These are phyloP conservation scores for Botrytis pseudocinerea DNA, from an alignment of 2,329 filamentous ascomycete genomes.

Conservation along the genomic window DNA sequence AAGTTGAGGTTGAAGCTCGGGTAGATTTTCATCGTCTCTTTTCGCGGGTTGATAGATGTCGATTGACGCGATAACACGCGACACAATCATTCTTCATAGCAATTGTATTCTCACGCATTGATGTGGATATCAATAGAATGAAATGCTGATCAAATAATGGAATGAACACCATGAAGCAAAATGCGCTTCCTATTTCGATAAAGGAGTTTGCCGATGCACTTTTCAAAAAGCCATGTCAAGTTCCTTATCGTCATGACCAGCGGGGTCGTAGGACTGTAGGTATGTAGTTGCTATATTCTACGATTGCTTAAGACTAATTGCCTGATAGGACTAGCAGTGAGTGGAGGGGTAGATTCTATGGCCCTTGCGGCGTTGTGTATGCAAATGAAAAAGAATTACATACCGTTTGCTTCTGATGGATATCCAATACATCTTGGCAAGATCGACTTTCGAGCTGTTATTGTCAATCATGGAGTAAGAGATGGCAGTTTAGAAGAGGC, in stretches of 20 bases:
- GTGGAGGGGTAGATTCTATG: conserved; percentile 98
- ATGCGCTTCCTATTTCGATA: conserved; percentile 25
- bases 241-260: conserved; percentile 14
- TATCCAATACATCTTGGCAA: conserved; percentile 11
- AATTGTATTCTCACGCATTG: not conserved
- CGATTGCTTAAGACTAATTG: not conserved
- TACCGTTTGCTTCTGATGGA: conserved; percentile 5
- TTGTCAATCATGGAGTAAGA: conserved; percentile 61
- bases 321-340: conserved; percentile 70
- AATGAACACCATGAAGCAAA: conserved; percentile 20
- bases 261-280: not conserved
- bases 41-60: not conserved
- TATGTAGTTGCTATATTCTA: not conserved
- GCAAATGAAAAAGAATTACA: conserved; percentile 39
- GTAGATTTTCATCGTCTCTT: conserved; percentile 18
- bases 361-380: conserved; percentile 77
- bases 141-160: conserved; percentile 1
- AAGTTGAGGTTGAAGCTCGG: conserved; percentile 23
- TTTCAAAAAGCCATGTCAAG: conserved; percentile 24
- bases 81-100: not conserved
- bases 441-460: conserved; percentile 47
- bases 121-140: not conserved
- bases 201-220: conserved; percentile 31
- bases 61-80: not conserved
- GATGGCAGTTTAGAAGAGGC: conserved; percentile 55